These are phyloP conservation scores for Cicer arietinum DNA, from an alignment of 306 rosid genomes.

Conservation along the genomic window DNA sequence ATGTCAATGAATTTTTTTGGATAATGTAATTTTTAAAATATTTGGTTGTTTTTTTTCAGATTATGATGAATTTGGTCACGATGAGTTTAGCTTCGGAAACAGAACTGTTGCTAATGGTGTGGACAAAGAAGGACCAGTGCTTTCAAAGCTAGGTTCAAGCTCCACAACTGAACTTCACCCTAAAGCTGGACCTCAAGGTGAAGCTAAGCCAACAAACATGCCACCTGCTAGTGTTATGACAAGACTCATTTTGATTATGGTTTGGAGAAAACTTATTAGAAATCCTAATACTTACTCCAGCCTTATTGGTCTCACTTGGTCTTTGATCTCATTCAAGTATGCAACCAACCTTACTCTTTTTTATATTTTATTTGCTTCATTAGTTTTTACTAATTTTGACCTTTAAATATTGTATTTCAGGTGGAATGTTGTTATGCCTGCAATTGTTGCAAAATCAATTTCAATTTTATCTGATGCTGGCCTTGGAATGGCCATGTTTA, in stretches of 20 bases:
- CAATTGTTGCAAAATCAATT: conserved; percentile 70
- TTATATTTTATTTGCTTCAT: neutral
- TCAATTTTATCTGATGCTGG: conserved; percentile 82
- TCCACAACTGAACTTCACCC: conserved; percentile 85
- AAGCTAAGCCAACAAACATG: conserved; percentile 63
- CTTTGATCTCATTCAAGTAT: conserved; percentile 78
- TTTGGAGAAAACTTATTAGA: conserved; percentile 80
- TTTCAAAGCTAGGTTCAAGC: conserved; percentile 83
- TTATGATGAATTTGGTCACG: conserved; percentile 72
- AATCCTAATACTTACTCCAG: conserved; percentile 91
- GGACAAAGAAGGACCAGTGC: conserved; percentile 71
- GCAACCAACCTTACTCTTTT: neutral
- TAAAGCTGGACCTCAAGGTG: conserved; percentile 53
- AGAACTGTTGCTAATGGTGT: conserved; percentile 60
- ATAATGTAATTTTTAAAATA: too few relatives aligned
- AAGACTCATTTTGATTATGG: conserved; percentile 81
- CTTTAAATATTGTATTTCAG: conserved; percentile 40
- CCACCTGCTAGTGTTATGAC: conserved; percentile 91
- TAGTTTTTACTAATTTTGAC: neutral
- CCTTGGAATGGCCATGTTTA: conserved; percentile 96
- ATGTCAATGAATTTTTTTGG: neutral
- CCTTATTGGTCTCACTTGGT: conserved; percentile 85
- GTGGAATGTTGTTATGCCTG: conserved; percentile 86
- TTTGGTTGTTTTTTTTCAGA: conserved; percentile 41
- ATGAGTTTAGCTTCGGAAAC: conserved; percentile 88